Percentiles rank a stretch among this genome's conserved stretches.
phyloP scores from a whole-genome alignment of 2,329 filamentous ascomycete species.

The Scedosporium aurantiacum region DNA sequence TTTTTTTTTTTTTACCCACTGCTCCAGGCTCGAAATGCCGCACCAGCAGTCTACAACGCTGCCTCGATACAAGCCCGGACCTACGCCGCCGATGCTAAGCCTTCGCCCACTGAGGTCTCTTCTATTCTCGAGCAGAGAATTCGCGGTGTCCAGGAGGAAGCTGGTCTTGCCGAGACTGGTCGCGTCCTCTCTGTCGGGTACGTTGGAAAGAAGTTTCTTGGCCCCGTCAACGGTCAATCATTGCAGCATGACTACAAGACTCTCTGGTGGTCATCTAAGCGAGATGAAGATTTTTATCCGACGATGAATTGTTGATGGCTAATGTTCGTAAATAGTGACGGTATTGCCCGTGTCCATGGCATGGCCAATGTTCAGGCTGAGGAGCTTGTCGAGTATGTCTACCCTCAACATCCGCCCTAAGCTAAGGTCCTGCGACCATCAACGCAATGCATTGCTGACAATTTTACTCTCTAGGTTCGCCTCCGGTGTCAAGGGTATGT shows the following conservation, averaged over 20 bases:
- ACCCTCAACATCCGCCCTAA: conserved; percentile 6
- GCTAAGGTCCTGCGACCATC: background rate
- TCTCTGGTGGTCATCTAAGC: background rate
- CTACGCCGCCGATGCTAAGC: conserved; percentile 73
- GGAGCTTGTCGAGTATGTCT: conserved; percentile 95
- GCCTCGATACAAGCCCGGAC: conserved; percentile 63
- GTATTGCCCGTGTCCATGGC: conserved; percentile 99
- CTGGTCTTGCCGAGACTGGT: conserved; percentile 93
- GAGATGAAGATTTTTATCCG: background rate
- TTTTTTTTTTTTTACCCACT: conserved; percentile 33
- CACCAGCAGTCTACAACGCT: conserved; percentile 65
- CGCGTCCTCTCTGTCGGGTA: conserved; percentile 99
- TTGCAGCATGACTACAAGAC: background rate
- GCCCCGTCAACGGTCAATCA: background rate
- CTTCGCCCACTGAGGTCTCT: conserved; percentile 93
- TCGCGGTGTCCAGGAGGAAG: conserved; percentile 95
- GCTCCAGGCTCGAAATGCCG: conserved; percentile 71
- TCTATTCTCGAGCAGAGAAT: conserved; percentile 99
- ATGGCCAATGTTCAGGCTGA: conserved; percentile 99
- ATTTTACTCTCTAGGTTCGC: conserved; percentile 60
- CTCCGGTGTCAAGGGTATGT: conserved; percentile 99
- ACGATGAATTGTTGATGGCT: background rate
- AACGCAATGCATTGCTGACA: background rate
- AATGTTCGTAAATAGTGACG: conserved; percentile 59
- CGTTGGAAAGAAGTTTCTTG: conserved; percentile 29